Evolutionary conservation across 1,284 basidiomycete species (phyloP).

Genomic region (Thecaphora thlaspeos): DNA sequence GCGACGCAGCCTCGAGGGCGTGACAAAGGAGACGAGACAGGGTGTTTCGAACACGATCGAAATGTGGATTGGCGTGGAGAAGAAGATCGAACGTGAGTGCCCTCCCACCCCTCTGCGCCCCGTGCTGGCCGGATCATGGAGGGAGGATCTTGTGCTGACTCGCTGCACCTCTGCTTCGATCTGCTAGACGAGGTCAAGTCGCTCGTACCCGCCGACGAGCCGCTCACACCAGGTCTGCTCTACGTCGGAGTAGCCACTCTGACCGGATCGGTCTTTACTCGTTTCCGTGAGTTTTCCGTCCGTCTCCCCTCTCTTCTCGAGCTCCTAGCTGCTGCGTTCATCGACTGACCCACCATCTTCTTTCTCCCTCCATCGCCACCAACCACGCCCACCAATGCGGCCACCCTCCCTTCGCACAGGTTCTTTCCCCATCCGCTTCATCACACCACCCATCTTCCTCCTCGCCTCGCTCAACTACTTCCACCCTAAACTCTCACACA

Average conservation of each 20-base stretch:
- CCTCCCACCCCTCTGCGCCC: neutral
- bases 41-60: slow-evolving; percentile 28
- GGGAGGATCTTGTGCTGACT: neutral
- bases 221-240: slow-evolving; percentile 72
- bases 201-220: slow-evolving; percentile 74
- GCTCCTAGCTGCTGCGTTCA: neutral
- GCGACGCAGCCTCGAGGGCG: slow-evolving; percentile 27
- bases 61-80: slow-evolving; percentile 49
- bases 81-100: slow-evolving; percentile 40
- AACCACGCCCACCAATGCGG: no score
- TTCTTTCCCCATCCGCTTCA: slow-evolving; percentile 51
- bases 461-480: slow-evolving; percentile 52
- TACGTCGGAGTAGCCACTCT: slow-evolving; percentile 78
- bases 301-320: neutral
- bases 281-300: slow-evolving; percentile 64
- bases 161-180: neutral
- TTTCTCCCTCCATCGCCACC: no score
- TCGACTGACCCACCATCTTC: no score
- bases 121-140: no score
- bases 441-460: slow-evolving; percentile 48
- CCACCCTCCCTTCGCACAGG: slow-evolving; percentile 5
- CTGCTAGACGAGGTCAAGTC: slow-evolving; percentile 73
- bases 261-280: slow-evolving; percentile 78
- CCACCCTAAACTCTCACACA: slow-evolving; percentile 50
- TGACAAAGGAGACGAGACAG: slow-evolving; percentile 21